Percentiles rank a stretch among this genome's conserved stretches.
Conservation (phyloP, 768 basidiomycete species). For the Tubosaeta sp. region DNA sequence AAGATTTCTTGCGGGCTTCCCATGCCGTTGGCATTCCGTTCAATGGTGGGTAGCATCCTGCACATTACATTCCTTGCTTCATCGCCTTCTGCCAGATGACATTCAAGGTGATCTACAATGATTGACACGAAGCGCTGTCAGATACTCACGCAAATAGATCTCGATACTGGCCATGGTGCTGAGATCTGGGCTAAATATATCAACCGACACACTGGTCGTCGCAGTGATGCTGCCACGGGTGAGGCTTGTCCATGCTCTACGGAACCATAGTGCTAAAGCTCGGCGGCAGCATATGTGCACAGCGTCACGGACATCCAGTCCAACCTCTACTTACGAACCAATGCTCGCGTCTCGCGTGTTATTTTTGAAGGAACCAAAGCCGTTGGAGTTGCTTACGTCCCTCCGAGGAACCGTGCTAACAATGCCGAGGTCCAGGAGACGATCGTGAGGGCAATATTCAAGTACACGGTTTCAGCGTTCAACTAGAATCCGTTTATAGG, state of each 20-base stretch:
- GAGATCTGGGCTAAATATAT: neutral
- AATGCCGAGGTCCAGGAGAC: neutral
- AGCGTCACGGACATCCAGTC: neutral
- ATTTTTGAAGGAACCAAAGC: neutral
- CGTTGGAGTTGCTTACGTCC: neutral
- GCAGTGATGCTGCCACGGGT: neutral
- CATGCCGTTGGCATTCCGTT: neutral
- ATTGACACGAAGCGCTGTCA: neutral
- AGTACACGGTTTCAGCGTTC: neutral
- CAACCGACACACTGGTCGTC: neutral
- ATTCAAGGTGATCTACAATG: neutral
- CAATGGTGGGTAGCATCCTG: neutral
- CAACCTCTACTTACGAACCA: neutral
- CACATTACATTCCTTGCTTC: neutral
- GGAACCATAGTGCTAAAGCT: neutral
- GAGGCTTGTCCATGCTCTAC: neutral
- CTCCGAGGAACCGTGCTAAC: neutral
- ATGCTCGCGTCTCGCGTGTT: neutral
- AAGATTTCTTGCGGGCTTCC: neutral
- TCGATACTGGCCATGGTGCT: neutral
- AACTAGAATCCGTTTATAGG: neutral
- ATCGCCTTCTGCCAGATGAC: neutral
- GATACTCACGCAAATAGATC: neutral
- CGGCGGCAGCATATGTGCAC: neutral
- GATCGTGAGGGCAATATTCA: neutral